Base-by-base conservation (phyloP, 2,329 filamentous ascomycete species). In the Dactylellina parvicollis region DNA sequence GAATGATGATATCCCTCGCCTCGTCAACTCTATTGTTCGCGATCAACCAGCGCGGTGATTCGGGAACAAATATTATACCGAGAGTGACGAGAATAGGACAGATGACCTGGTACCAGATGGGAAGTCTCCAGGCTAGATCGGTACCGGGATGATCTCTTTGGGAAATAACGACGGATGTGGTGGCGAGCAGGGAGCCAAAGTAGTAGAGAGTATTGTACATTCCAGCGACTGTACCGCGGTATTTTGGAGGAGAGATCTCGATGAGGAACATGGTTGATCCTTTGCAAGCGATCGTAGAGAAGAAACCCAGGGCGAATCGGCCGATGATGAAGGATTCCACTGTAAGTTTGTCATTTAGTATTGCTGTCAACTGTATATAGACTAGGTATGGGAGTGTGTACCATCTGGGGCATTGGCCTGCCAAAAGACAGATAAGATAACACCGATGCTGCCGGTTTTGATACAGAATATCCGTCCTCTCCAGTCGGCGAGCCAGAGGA, bases 231-330 rank as follows among this genome's bases (percentile, higher is more conserved):
- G 87, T 82, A 40, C 86, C 87, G 73, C 88, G 84, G 78, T 86
- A 87, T 1, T 85, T 84, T 0, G 88, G 88, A 76, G 89, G 88
- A 1, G 86, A 83, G 64, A 88, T 83, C 78, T 90, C 88, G 46
- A 87, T 85, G 14, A 86, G 85, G 77, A 88, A 89, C n/a, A 86
- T 84, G 1, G 88, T 88, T 0, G 85, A 87, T 3, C 87, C 86
- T 2, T 85, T 84, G 3, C 85, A 84, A 2, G 85, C 84, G 69
- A 89, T 86, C 1, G 85, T 83, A 42, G 87, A 86, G 38, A 87
- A 87, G 65, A 86, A 85, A 4, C 85, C 85, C 18, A 86, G 81
- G 22, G 86, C 76, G 77, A 86, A 86, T 22, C 85, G 81, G 4
- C 85, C 84, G 5, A 81, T 85, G 79, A 88, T 85, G 79, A 89